phyloP scores from a whole-genome alignment of 441 rosid species.

The Euphorbia celastroides region DNA sequence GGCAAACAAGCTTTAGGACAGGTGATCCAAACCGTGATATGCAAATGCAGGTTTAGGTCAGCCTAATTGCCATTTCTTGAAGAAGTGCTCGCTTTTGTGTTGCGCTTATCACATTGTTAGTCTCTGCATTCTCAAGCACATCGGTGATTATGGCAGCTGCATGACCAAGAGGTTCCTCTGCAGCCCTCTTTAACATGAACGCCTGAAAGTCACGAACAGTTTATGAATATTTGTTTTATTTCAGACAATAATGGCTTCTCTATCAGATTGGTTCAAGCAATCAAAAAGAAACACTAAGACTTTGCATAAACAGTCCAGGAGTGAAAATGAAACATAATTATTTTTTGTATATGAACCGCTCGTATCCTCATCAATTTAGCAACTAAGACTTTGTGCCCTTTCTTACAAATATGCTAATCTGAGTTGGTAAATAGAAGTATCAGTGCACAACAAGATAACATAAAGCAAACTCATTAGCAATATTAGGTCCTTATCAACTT shows the following conservation, averaged over 20 bases:
- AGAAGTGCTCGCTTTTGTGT: conserved; percentile 86
- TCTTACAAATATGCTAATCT: too few species aligned
- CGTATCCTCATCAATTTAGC: background rate
- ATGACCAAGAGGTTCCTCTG: conserved; percentile 94
- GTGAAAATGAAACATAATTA: background rate
- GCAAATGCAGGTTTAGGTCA: conserved; percentile 32
- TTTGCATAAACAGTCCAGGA: background rate
- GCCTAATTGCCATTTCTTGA: conserved; percentile 89
- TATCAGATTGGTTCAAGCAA: background rate
- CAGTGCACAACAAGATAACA: background rate
- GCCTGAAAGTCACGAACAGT: conserved; percentile 46
- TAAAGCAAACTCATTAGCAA: background rate
- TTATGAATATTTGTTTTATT: background rate
- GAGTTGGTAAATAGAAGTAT: background rate
- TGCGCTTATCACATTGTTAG: conserved; percentile 69
- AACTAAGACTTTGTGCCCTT: too few species aligned
- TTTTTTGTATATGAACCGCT: background rate
- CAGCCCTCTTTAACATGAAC: conserved; percentile 78
- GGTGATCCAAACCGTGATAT: background rate
- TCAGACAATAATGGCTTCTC: background rate
- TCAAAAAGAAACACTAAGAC: too few species aligned
- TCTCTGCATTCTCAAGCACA: conserved; percentile 88
- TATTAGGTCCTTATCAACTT: background rate
- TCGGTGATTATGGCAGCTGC: conserved; percentile 91
- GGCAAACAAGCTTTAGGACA: background rate